phyloP scores from a whole-genome alignment of 768 basidiomycete genomes.

The Boletus tomentosulus region DNA sequence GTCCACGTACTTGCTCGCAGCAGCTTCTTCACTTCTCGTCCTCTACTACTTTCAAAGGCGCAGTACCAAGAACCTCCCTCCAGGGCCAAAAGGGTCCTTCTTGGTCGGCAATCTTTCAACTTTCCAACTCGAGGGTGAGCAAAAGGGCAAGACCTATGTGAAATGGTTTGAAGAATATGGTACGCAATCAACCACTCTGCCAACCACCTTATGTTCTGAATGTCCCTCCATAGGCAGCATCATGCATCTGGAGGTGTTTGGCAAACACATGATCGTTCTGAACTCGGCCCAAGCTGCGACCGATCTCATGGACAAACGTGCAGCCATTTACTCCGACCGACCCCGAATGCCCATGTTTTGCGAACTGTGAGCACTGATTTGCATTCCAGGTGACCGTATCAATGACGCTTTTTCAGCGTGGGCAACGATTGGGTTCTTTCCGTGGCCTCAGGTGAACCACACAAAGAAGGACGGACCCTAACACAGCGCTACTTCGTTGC shows the following conservation, averaged over 20 bases:
- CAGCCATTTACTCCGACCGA: constrained; percentile 2
- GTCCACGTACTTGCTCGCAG: not conserved
- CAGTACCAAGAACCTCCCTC: not conserved
- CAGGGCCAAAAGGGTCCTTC: no score
- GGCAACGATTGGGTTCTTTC: not conserved
- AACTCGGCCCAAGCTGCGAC: constrained; percentile 26
- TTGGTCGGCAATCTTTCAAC: no score
- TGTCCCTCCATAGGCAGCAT: not conserved
- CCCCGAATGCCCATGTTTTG: constrained; percentile 1
- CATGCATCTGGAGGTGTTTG: not conserved
- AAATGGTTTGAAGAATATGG: no score
- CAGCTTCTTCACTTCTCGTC: not conserved
- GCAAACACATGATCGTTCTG: constrained; percentile 26
- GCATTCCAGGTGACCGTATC: not conserved
- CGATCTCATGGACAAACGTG: constrained; percentile 6
- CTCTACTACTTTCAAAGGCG: not conserved
- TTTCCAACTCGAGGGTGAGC: no score
- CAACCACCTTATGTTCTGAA: not conserved
- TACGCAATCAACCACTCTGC: no score
- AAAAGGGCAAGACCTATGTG: no score
- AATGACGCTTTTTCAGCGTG: not conserved
- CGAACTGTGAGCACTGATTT: not conserved
- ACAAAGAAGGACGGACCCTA: constrained; percentile 6
- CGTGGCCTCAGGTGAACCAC: constrained; percentile 5
- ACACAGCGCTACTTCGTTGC: constrained; percentile 13